phyloP scores from a whole-genome alignment of 2,329 filamentous ascomycete genomes.

The Verticillium longisporum region DNA sequence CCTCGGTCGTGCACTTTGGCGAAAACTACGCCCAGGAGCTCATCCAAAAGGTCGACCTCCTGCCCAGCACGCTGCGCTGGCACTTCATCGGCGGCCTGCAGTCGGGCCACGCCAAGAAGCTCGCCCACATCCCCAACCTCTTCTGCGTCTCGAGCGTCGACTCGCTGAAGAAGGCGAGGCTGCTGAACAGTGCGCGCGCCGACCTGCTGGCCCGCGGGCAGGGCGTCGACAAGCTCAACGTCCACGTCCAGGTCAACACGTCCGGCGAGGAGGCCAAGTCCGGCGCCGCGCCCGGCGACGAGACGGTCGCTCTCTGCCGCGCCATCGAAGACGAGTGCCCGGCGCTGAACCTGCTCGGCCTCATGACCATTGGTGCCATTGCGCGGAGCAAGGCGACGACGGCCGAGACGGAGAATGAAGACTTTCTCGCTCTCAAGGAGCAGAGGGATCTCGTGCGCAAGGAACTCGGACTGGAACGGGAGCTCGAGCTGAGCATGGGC shows the following conservation, averaged over 20 bases:
- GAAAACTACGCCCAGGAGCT: slow-evolving; percentile 96
- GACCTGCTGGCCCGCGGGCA: slow-evolving; percentile 38
- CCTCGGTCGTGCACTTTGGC: slow-evolving; percentile 72
- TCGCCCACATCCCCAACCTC: slow-evolving; percentile 82
- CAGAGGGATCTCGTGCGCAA: slow-evolving; percentile 63
- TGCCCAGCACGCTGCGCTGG: slow-evolving; percentile 76
- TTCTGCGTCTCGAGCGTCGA: slow-evolving; percentile 92
- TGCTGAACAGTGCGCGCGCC: slow-evolving; percentile 70
- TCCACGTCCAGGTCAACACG: slow-evolving; percentile 95
- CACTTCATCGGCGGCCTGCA: slow-evolving; percentile 96
- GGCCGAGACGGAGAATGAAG: slow-evolving; percentile 79
- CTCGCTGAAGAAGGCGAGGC: slow-evolving; percentile 75
- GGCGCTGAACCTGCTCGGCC: slow-evolving; percentile 65
- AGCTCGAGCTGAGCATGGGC: slow-evolving; percentile 89
- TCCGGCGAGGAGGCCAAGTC: slow-evolving; percentile 82
- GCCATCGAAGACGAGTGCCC: slow-evolving; percentile 67
- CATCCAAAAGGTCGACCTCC: slow-evolving; percentile 71
- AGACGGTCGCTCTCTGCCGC: slow-evolving; percentile 58
- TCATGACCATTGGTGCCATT: slow-evolving; percentile 98
- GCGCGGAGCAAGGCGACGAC: slow-evolving; percentile 71
- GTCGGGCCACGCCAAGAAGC: slow-evolving; percentile 77
- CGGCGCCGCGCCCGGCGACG: slow-evolving; percentile 62
- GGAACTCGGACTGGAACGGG: slow-evolving; percentile 38
- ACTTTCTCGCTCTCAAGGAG: slow-evolving; percentile 65
- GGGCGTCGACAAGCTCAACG: slow-evolving; percentile 43